phyloP scores from a whole-genome alignment of 352 stramenopile genomes.

The Lagenidium giganteum region DNA sequence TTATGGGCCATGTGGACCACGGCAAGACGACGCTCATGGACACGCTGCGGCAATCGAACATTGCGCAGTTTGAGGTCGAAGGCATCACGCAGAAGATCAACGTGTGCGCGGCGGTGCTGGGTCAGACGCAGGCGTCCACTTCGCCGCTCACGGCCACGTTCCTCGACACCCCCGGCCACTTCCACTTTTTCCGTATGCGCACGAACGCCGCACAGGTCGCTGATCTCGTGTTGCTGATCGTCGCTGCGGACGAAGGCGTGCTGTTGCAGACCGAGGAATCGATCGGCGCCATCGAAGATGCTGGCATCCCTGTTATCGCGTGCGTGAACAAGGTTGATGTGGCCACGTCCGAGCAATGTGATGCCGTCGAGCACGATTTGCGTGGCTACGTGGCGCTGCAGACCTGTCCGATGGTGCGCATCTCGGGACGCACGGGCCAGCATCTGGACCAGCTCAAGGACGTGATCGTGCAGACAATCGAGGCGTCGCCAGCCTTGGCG shows the following conservation, averaged over 20 bases:
- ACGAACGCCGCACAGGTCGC: constrained; percentile 94
- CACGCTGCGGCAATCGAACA: constrained; percentile 78
- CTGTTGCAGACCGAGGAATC: constrained; percentile 98
- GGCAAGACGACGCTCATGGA: constrained; percentile 99
- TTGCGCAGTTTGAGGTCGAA: constrained; percentile 93
- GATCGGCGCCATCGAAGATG: constrained; percentile 81
- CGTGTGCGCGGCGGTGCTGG: constrained; percentile 91
- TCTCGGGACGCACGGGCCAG: constrained; percentile 51
- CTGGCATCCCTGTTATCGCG: constrained; percentile 54
- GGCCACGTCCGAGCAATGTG: constrained; percentile 23
- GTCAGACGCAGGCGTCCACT: too few relatives aligned
- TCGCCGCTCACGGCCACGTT: constrained; percentile 84
- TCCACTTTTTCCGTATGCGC: constrained; percentile 98
- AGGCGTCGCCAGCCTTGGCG: constrained; percentile 14
- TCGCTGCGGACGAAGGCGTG: constrained; percentile 97
- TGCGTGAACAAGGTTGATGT: constrained; percentile 86
- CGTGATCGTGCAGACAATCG: constrained; percentile 24
- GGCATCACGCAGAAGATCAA: constrained; percentile 99
- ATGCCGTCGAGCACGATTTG: constrained; percentile 37
- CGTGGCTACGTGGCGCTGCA: constrained; percentile 65
- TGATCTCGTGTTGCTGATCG: constrained; percentile 94
- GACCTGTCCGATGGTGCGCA: constrained; percentile 45
- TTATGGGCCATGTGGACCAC: constrained; percentile 99
- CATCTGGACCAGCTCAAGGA: constrained; percentile 41
- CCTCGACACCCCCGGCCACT: constrained; percentile 99